These are phyloP conservation scores for Phalaenopsis hybrid DNA, from an alignment of 116 monocot genomes.

Conservation along the genomic window DNA sequence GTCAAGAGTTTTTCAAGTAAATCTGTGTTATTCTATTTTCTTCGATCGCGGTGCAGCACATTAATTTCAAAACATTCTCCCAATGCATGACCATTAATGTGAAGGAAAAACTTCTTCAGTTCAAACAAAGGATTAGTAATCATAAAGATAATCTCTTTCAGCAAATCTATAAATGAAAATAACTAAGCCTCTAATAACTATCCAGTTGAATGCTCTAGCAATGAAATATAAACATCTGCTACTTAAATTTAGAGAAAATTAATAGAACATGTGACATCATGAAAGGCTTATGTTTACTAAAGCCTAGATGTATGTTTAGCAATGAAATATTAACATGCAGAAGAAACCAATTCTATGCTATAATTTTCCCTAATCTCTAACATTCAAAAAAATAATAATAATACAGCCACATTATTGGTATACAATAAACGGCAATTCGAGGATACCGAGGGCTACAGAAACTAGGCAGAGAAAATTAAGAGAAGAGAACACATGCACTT, in stretches of 20 bases:
- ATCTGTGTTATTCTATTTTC: no score
- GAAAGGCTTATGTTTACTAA: neutral
- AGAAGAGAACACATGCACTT: no score
- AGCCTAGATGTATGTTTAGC: neutral
- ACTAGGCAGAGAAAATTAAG: no score
- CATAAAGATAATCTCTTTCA: neutral
- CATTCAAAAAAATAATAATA: neutral
- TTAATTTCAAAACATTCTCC: no score
- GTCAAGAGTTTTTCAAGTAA: no score
- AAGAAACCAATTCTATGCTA: neutral
- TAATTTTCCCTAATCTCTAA: neutral
- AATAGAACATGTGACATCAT: neutral
- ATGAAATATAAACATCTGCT: neutral
- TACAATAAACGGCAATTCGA: no score
- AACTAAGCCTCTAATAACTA: neutral
- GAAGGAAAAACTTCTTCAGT: neutral
- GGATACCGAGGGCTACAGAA: no score
- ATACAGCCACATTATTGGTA: no score
- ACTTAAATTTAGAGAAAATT: neutral
- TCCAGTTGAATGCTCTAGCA: neutral
- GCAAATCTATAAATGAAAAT: neutral
- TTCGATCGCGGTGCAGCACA: no score
- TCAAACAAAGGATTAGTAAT: neutral
- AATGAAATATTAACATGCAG: neutral
- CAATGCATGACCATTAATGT: neutral